These are phyloP conservation scores for Xylaria polymorpha DNA, from an alignment of 2,329 filamentous ascomycete genomes.

Conservation along the genomic window DNA sequence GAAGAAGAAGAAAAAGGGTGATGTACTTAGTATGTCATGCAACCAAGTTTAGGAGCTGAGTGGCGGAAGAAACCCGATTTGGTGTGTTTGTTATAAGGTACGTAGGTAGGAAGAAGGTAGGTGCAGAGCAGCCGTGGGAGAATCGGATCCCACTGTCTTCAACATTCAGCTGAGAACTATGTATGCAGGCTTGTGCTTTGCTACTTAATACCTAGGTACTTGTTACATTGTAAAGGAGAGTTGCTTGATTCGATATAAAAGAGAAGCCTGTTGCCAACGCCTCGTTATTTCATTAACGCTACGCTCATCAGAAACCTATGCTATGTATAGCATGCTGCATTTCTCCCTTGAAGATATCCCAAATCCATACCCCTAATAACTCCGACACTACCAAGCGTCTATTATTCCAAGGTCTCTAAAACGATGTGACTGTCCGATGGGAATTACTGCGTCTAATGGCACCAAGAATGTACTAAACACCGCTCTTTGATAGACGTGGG, in stretches of 20 bases:
- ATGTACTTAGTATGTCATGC: conserved; percentile 12
- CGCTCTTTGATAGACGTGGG: conserved; percentile 30
- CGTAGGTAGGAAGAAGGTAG: neutral
- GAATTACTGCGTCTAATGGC: conserved; percentile 18
- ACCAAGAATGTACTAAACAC: conserved; percentile 20
- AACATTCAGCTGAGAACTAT: conserved; percentile 4
- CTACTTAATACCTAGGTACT: neutral
- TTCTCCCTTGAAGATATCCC: neutral
- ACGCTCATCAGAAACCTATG: conserved; percentile 21
- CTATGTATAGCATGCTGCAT: conserved; percentile 7
- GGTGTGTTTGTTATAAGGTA: neutral
- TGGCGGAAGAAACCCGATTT: conserved; percentile 2
- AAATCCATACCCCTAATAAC: conserved; percentile 15
- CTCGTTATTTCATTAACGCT: conserved; percentile 34
- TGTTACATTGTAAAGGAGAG: neutral
- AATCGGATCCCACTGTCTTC: conserved; percentile 10
- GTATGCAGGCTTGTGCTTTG: neutral
- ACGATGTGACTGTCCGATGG: neutral
- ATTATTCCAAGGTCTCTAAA: conserved; percentile 18
- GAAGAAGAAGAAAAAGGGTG: conserved; percentile 3
- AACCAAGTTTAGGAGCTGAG: neutral
- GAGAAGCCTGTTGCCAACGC: conserved; percentile 22
- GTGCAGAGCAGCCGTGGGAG: conserved; percentile 10
- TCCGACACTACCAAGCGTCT: conserved; percentile 26
- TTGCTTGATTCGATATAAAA: conserved; percentile 20